phyloP scores from a whole-genome alignment of 169 alveolate genomes.

The Plasmodium ovale region DNA sequence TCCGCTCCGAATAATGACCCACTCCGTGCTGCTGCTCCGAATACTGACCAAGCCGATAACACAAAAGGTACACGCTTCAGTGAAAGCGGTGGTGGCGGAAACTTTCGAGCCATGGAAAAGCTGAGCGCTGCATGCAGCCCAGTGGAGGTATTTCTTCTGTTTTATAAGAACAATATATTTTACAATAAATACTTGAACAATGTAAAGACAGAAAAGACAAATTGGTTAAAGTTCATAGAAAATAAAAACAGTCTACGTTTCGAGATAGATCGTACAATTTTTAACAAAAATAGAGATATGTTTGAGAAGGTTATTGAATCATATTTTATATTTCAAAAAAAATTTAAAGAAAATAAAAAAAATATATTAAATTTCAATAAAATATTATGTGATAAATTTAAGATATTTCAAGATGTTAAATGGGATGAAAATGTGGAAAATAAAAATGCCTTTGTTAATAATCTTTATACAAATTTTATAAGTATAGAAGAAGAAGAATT shows the following conservation, averaged over 20 bases:
- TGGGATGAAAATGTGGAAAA: slow-evolving; percentile 29
- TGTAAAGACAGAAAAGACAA: slow-evolving; percentile 49
- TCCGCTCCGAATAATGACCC: too few relatives aligned
- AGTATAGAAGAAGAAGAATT: slow-evolving; percentile 76
- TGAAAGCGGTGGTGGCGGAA: neutral
- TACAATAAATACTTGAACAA: slow-evolving; percentile 67
- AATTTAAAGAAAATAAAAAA: slow-evolving; percentile 56
- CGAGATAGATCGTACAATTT: slow-evolving; percentile 57
- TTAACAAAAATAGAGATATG: slow-evolving; percentile 64
- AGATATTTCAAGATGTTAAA: slow-evolving; percentile 66
- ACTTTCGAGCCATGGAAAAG: slow-evolving; percentile 12
- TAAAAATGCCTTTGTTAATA: neutral
- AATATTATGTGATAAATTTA: slow-evolving; percentile 66
- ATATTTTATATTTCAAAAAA: slow-evolving; percentile 71
- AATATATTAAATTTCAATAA: slow-evolving; percentile 52
- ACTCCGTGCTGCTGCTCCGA: too few relatives aligned
- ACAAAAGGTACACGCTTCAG: neutral
- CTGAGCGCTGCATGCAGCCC: slow-evolving; percentile 16
- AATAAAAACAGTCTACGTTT: slow-evolving; percentile 48
- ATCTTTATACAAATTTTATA: slow-evolving; percentile 36
- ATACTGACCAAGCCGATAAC: neutral
- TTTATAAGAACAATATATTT: slow-evolving; percentile 40
- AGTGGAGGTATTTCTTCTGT: slow-evolving; percentile 50
- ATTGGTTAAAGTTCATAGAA: slow-evolving; percentile 63
- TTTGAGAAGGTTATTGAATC: slow-evolving; percentile 68